Conservation (phyloP, 176 grass and related monocot species). For the Cocos nucifera region DNA sequence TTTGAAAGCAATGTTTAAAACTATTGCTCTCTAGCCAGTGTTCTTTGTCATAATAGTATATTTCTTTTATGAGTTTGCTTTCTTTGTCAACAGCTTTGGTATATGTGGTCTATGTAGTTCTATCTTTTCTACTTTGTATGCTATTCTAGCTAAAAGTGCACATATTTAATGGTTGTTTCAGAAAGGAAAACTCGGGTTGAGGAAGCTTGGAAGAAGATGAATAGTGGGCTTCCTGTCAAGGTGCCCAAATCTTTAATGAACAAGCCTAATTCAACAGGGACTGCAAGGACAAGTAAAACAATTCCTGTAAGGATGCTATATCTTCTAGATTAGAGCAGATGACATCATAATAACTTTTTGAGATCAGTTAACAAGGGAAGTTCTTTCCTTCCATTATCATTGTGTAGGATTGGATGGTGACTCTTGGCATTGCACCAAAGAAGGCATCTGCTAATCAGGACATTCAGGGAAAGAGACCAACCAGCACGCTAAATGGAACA, state of each 20-base stretch:
- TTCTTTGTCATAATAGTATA: not conserved
- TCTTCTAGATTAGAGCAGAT: not conserved
- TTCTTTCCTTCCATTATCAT: not conserved
- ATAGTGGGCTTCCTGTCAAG: conserved; percentile 58
- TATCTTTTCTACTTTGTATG: not conserved
- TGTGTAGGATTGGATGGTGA: conserved; percentile 72
- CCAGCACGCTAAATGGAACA: conserved; percentile 30
- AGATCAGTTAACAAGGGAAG: not conserved
- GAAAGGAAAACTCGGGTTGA: conserved; percentile 68
- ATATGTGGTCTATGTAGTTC: not conserved
- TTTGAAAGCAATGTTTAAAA: not conserved
- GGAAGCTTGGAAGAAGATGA: conserved; percentile 97
- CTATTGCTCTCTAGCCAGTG: not conserved
- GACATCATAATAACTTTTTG: too few species aligned
- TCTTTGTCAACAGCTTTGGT: not conserved
- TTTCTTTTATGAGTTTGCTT: too few species aligned
- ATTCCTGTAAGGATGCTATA: conserved; percentile 53
- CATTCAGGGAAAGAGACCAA: conserved; percentile 26
- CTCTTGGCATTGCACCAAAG: conserved; percentile 56
- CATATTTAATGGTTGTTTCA: conserved; percentile 16
- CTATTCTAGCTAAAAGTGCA: not conserved
- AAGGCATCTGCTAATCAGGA: conserved; percentile 24
- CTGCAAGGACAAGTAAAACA: conserved; percentile 40
- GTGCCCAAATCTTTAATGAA: conserved; percentile 45
- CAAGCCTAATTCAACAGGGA: conserved; percentile 39